Percentiles rank a stretch among this genome's conserved stretches.
These are phyloP conservation scores for Colletotrichum tropicale DNA, from an alignment of 2,329 filamentous ascomycete genomes.

Conservation along the genomic window DNA sequence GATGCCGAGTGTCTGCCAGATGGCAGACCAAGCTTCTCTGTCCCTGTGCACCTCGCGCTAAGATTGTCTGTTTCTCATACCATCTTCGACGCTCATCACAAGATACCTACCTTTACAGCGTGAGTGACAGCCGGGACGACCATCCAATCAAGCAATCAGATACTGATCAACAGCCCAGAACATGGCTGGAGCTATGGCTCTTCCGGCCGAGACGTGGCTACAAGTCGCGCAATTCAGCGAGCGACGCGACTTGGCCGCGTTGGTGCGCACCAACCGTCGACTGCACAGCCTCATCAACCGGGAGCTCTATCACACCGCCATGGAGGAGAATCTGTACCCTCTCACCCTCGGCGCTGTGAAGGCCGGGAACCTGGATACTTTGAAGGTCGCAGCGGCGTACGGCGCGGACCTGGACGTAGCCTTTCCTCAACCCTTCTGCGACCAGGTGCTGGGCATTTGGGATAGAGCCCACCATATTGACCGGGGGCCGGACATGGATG, in stretches of 20 bases:
- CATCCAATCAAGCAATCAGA: not conserved
- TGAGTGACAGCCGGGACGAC: not conserved
- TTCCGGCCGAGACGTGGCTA: not conserved
- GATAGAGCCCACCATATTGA: not conserved
- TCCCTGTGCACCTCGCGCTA: not conserved
- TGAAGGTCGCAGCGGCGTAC: not conserved
- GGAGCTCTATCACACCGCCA: not conserved
- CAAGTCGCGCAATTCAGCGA: not conserved
- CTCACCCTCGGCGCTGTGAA: not conserved
- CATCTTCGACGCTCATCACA: not conserved
- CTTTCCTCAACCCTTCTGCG: not conserved
- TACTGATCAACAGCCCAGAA: not conserved
- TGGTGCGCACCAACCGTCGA: not conserved
- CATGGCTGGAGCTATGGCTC: not conserved
- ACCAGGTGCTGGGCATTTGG: not conserved
- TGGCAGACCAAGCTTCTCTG: not conserved
- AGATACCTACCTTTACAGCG: not conserved
- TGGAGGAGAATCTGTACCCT: not conserved
- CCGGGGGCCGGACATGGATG: fast-evolving
- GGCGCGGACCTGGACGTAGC: not conserved
- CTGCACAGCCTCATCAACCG: not conserved
- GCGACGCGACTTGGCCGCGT: not conserved
- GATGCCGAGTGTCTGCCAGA: fast-evolving
- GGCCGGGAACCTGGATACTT: not conserved
- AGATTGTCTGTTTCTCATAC: not conserved